Conservation (phyloP, 2,329 filamentous ascomycete genomes). For the Sporothrix luriei region DNA sequence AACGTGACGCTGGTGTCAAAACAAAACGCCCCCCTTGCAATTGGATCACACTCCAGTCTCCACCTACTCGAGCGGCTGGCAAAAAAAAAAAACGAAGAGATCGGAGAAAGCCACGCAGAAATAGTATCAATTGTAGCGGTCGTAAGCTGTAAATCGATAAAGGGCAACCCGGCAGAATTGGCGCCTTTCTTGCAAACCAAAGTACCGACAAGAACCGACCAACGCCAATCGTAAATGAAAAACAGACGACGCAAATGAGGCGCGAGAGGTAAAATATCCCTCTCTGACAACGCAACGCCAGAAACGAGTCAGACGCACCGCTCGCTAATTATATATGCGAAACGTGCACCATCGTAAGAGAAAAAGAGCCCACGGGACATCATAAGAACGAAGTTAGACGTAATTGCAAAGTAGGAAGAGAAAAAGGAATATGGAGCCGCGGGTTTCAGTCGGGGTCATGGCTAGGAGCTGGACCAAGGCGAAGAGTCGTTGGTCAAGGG, state of each 20-base stretch:
- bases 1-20: background rate
- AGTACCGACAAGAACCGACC: background rate
- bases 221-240: background rate
- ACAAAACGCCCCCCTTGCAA: too few relatives aligned
- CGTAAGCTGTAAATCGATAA: background rate
- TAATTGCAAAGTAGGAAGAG: background rate
- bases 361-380: conserved; percentile 17
- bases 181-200: background rate
- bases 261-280: background rate
- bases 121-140: background rate
- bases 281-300: background rate
- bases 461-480: background rate
- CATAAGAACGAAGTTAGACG: conserved; percentile 21
- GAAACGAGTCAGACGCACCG: background rate
- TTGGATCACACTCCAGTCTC: background rate
- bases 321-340: background rate
- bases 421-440: background rate
- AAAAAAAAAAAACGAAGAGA: background rate
- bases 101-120: background rate
- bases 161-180: background rate
- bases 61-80: too few relatives aligned
- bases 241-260: too few relatives aligned
- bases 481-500: background rate
- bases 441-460: background rate
- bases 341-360: conserved; percentile 1